Base-by-base conservation (phyloP, 768 basidiomycete genomes). In the Suillus bovinus region DNA sequence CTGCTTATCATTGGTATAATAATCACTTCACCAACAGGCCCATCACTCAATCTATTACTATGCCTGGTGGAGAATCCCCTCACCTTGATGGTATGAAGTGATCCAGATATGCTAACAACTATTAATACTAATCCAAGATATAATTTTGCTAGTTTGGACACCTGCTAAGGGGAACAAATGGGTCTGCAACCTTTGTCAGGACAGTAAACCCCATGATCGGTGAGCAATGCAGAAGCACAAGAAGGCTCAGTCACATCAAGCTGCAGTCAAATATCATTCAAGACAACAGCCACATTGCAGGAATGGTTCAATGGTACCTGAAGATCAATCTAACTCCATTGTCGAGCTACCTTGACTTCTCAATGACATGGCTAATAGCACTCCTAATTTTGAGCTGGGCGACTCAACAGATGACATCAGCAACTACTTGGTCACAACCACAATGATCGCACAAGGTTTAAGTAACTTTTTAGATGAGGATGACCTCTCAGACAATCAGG, bases 401-500 rank as follows among this genome's bases (percentile, higher is more conserved):
- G 13, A 47, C 22, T 47, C 46, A 47, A 13, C 46, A 47, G 46
- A 47, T 11, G 13, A 44, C 22, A 17, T 29, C 9, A 20, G 22
- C 13, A 29, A 59, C 11, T 14, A 42, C 33, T 59, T 8, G 27
- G 16, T 39, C 27, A 33, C 1, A 2, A 46, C 22, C 22, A 20
- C 31, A 24, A 34, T 14, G 14, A 59, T 59, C 27, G 24, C 17
- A 7, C 42, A 29, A 42, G 24, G 42, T 29, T 34, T 44, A 33
- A 29, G 31, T 13, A 36, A 34, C 16, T 20, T 59, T 44, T 34
- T 59, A 27, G 58, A 59, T 59, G 58, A 59, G 4, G 42, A 59
- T 11, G 47, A 59, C 13, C 47, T 59, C 17, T 58, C 41, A 44
- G 58, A 59, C 33, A 42, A 59, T n/a, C 42, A 59, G 58, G 58